Base-by-base conservation (phyloP, 129 eudicot species). In the Flaveria ramosissima region DNA sequence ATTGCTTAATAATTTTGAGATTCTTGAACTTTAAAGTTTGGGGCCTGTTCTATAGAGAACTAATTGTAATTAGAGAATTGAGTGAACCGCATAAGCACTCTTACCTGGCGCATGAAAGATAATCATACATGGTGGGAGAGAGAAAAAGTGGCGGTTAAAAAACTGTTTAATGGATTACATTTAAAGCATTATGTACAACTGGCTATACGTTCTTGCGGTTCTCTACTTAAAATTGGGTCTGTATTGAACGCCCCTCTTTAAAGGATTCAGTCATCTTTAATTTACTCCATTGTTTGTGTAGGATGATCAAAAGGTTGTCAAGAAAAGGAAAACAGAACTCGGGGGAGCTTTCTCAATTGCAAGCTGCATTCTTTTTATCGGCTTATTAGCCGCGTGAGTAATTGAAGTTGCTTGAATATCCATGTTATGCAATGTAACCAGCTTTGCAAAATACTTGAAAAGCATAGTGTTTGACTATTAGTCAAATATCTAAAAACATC, bases 321-420 rank as follows among this genome's bases (percentile, higher is more conserved):
- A 71, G 76, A 94, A 94, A 84, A 89, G 97, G 63, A 94, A 94
- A 78, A 94, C 98, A 53, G 98, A 94, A 88, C 93, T 94, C 14
- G 98, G 98, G 8, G 98, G 98, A 60, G 70, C 96, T 73, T 84
- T 94, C 80, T 94, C 98, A 63, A 89, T 94, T 39, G 98, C 98
- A 45, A 94, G 97, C 66, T 91, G 93, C 93, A 94, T 94, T 61
- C 93, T 94, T 72, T 91, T 94, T 83, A 89, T 91, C 81, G 98
- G 98, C 62, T 81, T 94, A 66, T 73, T 91, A 65, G 92, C 94
- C 71, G 92, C 96, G 95, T 93, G 85, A 93, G 98, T 90, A 59
- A 63, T 65, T 52, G 30, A 71, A 21, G 0, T 79, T 53, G 51
- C 70, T 71, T 39, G 4, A 8, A 19, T 36, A 78, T 48, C 41